Percentiles rank a stretch among this genome's conserved stretches.
phyloP scores from a whole-genome alignment of 495 filamentous ascomycete genomes.

The Annulohypoxylon maeteangense region DNA sequence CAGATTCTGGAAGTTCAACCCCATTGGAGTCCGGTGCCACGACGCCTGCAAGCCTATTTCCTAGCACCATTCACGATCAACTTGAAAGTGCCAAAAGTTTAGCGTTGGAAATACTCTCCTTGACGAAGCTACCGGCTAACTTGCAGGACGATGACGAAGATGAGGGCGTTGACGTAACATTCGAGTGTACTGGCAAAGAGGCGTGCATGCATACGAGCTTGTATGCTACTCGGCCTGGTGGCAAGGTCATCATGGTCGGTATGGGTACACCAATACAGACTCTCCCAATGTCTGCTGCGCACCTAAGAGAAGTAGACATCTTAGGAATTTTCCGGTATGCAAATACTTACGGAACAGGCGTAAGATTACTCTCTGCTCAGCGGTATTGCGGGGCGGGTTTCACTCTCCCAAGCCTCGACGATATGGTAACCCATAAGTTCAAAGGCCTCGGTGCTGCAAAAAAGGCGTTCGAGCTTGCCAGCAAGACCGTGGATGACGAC shows the following conservation, averaged over 20 bases:
- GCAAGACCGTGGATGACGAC: constrained; percentile 77
- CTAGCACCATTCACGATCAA: constrained; percentile 50
- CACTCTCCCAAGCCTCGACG: constrained; percentile 69
- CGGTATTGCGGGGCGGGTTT: constrained; percentile 62
- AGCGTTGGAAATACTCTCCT: constrained; percentile 64
- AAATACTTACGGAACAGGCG: constrained; percentile 85
- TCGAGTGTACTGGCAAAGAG: constrained; percentile 93
- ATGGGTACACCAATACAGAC: constrained; percentile 95
- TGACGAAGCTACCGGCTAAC: constrained; percentile 47
- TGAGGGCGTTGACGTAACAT: constrained; percentile 79
- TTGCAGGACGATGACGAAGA: constrained; percentile 58
- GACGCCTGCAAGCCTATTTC: constrained; percentile 56
- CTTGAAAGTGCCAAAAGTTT: constrained; percentile 69
- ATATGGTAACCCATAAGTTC: constrained; percentile 81
- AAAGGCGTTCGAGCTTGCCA: constrained; percentile 83
- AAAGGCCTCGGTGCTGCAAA: constrained; percentile 71
- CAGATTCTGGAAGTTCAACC: constrained; percentile 55
- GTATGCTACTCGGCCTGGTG: constrained; percentile 81
- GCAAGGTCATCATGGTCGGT: constrained; percentile 86
- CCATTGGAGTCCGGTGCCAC: constrained; percentile 55
- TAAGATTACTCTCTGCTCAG: constrained; percentile 70
- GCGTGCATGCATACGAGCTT: constrained; percentile 87
- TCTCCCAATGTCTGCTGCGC: constrained; percentile 83
- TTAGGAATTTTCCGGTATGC: constrained; percentile 93
- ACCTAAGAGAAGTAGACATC: constrained; percentile 89